Conservation (phyloP, 768 basidiomycete species). For the Podaxis sp. region DNA sequence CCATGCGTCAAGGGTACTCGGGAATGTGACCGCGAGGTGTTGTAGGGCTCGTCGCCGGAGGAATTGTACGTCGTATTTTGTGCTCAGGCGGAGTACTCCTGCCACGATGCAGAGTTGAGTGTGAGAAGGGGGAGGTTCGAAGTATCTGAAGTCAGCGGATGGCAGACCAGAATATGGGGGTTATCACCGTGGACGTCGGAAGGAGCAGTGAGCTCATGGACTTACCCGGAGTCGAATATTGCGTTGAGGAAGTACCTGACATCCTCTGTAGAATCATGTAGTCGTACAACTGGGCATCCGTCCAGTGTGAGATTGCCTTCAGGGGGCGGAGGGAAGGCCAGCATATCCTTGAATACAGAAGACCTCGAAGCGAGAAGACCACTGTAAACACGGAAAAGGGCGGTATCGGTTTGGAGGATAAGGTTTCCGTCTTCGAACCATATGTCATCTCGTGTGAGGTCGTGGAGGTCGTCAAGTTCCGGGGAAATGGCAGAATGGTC, state of each 20-base stretch:
- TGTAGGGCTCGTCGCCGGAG: conserved; percentile 28
- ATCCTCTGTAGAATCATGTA: conserved; percentile 30
- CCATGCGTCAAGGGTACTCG: conserved; percentile 29
- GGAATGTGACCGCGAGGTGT: conserved; percentile 33
- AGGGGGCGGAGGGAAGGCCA: conserved; percentile 29
- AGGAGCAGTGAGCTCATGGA: not conserved
- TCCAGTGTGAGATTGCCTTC: conserved; percentile 23
- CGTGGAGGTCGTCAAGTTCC: not conserved
- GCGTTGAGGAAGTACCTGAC: conserved; percentile 30
- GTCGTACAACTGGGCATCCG: conserved; percentile 27
- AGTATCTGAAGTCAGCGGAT: conserved; percentile 20
- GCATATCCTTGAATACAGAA: conserved; percentile 34
- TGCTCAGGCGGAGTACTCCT: conserved; percentile 31
- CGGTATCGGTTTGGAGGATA: conserved; percentile 30
- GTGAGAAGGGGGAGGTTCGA: conserved; percentile 28
- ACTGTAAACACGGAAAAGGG: conserved; percentile 30
- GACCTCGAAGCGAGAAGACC: conserved; percentile 30
- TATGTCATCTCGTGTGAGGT: conserved; percentile 16
- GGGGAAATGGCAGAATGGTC: not conserved
- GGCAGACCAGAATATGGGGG: not conserved
- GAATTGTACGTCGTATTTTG: conserved; percentile 34
- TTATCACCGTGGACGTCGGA: not conserved
- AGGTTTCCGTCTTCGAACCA: conserved; percentile 40
- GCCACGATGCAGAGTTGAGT: conserved; percentile 27
- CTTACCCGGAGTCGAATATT: conserved; percentile 31